Evolutionary conservation across 1,284 basidiomycete species (phyloP), one percentile per base, ranked within the genome.

Genomic region (Cryptococcus sp.): DNA sequence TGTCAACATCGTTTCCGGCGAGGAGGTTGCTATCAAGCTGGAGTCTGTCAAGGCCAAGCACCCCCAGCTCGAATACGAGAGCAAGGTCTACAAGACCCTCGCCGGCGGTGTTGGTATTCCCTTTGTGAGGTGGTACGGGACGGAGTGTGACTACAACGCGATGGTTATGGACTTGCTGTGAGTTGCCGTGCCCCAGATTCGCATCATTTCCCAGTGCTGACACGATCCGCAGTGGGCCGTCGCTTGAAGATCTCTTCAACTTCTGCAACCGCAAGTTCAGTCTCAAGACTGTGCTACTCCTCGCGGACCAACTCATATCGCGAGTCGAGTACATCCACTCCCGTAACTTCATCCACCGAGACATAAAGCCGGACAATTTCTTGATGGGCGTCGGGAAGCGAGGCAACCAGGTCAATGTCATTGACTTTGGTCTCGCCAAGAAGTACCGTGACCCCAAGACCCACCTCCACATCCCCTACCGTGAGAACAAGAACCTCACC

Each of bases 331-430:
- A 98, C 81, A 92, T 98, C 67, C 96, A 98, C 81, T 98, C 94
- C 20, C 91, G 94, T 74, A 98, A 98, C 82, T 98, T 98, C 78
- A 98, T 99, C 65, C 96, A 99, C 78, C 92, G 95, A 66, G 96
- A 99, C 75, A 94, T 99, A 84, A 98, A 98, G 80, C 96, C 96
- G 49, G 95, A 98, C 83, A 98, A 98, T 81, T 98, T 98, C 83
- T 80, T 98, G 71, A 98, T 98, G 93, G 96, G 96, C 44, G 98
- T 98, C 63, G 96, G 95, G 67, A 98, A 97, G 82, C 92, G 95
- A 64, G 95, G 94, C 64, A 98, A 96, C 79, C 96, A 98, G 80
- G 95, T 99, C 80, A 98, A 98, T 72, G 89, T 98, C 68, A 98
- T 98, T 76, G 96, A 99, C 78, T 98, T 98, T 65, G 96, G 96